Base-by-base conservation (phyloP, 768 basidiomycete species). In the Boletus rubroflammeus region DNA sequence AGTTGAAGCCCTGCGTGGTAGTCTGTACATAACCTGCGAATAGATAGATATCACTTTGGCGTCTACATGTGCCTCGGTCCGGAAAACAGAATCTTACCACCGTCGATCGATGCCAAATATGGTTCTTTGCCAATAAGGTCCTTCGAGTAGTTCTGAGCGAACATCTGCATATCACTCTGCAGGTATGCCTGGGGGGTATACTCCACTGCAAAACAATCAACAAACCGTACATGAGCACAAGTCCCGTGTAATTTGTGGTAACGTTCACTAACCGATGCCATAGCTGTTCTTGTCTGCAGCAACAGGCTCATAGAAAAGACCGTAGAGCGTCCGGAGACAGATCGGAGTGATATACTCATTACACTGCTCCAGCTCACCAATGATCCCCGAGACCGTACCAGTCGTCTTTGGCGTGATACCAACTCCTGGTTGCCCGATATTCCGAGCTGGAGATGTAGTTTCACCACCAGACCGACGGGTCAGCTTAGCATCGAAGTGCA, bases 141-240 rank as follows among this genome's bases (percentile, higher is more conserved):
- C 1, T 26, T 50, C 35, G 45, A 68, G 42, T 41, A 58, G 29
- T 57, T 61, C 38, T 8, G 50, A 4, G 71, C 70, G 36, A 73
- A 75, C 67, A 74, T 53, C 19, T 71, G 38, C n/a, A 72, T 36
- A 51, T 73, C 73, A 17, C 60, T 59, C 13, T 59, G 55, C 23
- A 71, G 47, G 47, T 63, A 72, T 14, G 70, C 63, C 50, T 67
- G 58, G 10, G 73, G 73, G 6, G 70, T 64, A 51, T 65, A 74
- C 49, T 75, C 74, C 50, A 65, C 72, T 72, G 53, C 6, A 34
- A 3, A 10, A 31, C 57, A n/a, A 47, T 10, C 21, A 40, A 15
- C 19, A 46, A 44, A n/a, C 13, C 2, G 29, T 6, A 21, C 19
- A 19, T 50, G 26, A 61, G 42, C 23, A 19, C 2, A 32, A 28